phyloP scores from a whole-genome alignment of 805 yeast species.

The Saccharomyces mikatae region DNA sequence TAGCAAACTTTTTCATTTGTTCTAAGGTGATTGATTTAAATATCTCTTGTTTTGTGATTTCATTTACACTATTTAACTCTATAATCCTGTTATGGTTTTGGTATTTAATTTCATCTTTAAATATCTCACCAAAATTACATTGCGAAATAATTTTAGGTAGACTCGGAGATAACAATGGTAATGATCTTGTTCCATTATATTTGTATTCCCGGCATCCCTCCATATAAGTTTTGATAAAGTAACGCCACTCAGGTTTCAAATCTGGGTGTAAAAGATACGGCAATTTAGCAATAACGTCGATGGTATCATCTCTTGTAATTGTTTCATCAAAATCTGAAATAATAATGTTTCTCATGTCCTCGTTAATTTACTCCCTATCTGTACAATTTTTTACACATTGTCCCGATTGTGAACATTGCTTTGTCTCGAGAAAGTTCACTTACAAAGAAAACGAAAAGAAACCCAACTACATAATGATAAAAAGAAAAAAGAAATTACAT shows the following conservation, averaged over 20 bases:
- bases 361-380: neutral
- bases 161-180: slow-evolving; percentile 8
- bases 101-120: slow-evolving; percentile 15
- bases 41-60: slow-evolving; percentile 11
- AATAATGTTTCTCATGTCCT: slow-evolving; percentile 11
- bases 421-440: neutral
- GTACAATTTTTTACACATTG: neutral
- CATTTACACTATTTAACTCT: slow-evolving; percentile 22
- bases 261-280: slow-evolving; percentile 15
- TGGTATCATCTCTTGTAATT: slow-evolving; percentile 25
- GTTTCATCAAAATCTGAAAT: slow-evolving; percentile 30
- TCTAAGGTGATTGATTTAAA: slow-evolving; percentile 14
- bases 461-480: neutral
- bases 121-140: slow-evolving; percentile 8
- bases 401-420: neutral
- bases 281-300: slow-evolving; percentile 16
- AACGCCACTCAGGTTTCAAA: slow-evolving; percentile 20
- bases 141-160: slow-evolving; percentile 1
- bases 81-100: slow-evolving; percentile 7
- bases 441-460: neutral
- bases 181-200: slow-evolving; percentile 3
- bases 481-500: neutral
- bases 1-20: slow-evolving; percentile 7
- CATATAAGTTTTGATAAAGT: slow-evolving; percentile 20
- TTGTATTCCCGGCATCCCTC: slow-evolving; percentile 10